Conservation (phyloP, 2,329 filamentous ascomycete genomes). For the Arthrobotrys megalospora region DNA sequence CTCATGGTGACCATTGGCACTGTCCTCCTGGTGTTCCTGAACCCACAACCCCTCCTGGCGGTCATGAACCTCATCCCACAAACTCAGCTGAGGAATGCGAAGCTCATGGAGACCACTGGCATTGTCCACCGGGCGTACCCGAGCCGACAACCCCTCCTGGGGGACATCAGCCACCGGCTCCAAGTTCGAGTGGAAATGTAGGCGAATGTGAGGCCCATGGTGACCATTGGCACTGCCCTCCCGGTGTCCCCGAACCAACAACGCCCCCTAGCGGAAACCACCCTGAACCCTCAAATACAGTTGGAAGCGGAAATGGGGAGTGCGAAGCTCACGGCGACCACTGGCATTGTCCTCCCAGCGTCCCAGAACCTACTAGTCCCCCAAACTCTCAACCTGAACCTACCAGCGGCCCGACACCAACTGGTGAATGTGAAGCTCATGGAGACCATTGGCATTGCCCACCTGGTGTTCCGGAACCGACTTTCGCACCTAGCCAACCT, state of each 20-base stretch:
- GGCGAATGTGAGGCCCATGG: conserved; percentile 18
- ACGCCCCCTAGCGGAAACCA: not conserved
- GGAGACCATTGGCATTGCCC: conserved; percentile 27
- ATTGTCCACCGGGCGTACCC: conserved; percentile 1
- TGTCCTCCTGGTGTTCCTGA: conserved; percentile 17
- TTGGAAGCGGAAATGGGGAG: not conserved
- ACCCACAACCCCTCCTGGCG: conserved; percentile 12
- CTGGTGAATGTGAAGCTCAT: conserved; percentile 17
- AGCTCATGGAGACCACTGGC: conserved; percentile 13
- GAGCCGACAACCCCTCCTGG: conserved; percentile 8
- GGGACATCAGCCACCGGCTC: not conserved
- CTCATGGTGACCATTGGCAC: conserved; percentile 18
- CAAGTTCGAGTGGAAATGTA: not conserved
- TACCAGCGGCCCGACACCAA: conserved; percentile 1
- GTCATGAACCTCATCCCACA: not conserved
- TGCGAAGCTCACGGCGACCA: conserved; percentile 18
- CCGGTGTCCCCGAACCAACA: conserved; percentile 6
- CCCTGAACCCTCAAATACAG: not conserved
- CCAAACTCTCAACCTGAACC: conserved; percentile 8
- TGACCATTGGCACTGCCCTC: conserved; percentile 17
- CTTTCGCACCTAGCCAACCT: not conserved
- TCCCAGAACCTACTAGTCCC: conserved; percentile 4
- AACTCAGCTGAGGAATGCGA: conserved; percentile 1
- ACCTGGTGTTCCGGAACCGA: conserved; percentile 9
- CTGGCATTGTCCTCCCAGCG: conserved; percentile 18